A percentile compares a stretch with the other conserved stretches of the same genome.
Conservation (phyloP, 768 basidiomycete species). For the Porphyrellus cyaneotinctus region DNA sequence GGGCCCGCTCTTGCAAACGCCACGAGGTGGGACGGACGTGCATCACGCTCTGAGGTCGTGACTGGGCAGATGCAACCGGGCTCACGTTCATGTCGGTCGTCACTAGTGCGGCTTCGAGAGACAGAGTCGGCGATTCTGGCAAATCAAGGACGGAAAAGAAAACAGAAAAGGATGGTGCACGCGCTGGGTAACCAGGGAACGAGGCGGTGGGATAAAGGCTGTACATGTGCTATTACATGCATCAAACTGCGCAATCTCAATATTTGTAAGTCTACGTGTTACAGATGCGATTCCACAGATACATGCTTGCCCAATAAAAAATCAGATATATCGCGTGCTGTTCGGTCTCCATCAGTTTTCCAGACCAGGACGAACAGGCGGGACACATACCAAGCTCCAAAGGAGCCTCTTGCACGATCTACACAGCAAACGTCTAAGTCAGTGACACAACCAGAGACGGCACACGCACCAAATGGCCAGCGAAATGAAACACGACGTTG, state of each 20-base stretch:
- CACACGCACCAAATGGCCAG: conserved; percentile 28
- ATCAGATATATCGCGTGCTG: conserved; percentile 25
- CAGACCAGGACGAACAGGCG: neutral
- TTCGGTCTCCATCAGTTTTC: neutral
- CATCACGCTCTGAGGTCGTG: conserved; percentile 6
- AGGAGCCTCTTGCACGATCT: conserved; percentile 31
- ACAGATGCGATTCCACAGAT: neutral
- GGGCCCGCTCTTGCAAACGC: neutral
- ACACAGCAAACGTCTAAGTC: neutral
- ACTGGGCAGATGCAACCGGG: neutral
- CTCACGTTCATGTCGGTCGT: conserved; percentile 9
- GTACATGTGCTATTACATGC: too few relatives aligned
- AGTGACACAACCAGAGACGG: neutral
- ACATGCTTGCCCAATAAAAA: conserved; percentile 21
- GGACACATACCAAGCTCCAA: conserved; percentile 26
- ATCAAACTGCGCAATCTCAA: too few relatives aligned
- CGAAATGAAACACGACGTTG: conserved; percentile 26
- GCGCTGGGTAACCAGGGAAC: neutral
- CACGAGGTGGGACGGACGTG: neutral
- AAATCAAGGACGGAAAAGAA: too few relatives aligned
- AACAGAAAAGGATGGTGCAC: too few relatives aligned
- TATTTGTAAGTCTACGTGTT: too few relatives aligned
- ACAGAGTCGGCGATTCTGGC: too few relatives aligned
- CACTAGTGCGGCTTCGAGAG: neutral
- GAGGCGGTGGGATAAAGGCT: neutral